Conservation (phyloP, 2,329 filamentous ascomycete species). For the Orbilia oligospora region DNA sequence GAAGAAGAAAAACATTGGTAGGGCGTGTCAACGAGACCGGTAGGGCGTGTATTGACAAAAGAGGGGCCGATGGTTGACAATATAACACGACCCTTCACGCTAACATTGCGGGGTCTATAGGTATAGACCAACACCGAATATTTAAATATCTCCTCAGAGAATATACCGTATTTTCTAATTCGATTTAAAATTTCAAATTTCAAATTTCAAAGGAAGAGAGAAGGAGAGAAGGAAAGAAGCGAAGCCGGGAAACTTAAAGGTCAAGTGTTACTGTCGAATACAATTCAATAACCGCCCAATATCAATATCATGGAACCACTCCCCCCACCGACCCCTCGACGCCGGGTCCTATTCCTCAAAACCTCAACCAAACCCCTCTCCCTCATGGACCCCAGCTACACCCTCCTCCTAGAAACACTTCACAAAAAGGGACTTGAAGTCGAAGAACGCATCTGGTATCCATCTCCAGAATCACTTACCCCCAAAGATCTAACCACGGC, state of each 20-base stretch:
- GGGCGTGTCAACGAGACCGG: no score
- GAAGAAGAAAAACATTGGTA: no score
- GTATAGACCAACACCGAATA: no score
- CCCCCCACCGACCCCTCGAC: not conserved
- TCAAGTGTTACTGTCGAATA: no score
- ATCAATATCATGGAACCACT: conserved; percentile 15
- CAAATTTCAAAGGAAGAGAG: no score
- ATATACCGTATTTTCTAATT: no score
- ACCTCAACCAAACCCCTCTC: conserved; percentile 23
- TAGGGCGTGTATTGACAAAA: not conserved
- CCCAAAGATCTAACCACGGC: conserved; percentile 6
- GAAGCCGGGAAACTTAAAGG: no score
- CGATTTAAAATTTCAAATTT: no score
- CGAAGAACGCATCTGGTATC: conserved; percentile 44
- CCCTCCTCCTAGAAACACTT: conserved; percentile 26
- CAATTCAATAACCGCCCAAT: not conserved
- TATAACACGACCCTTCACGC: not conserved
- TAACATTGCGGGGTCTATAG: no score
- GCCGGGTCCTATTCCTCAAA: conserved; percentile 41
- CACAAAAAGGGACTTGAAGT: conserved; percentile 3
- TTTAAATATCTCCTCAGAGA: not conserved
- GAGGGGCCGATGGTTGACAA: no score
- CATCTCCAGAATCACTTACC: conserved; percentile 22
- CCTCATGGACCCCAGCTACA: conserved; percentile 3
- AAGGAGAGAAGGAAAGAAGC: no score